Conservation (phyloP, 1,284 basidiomycete species). For the Neolentinus lepideus region DNA sequence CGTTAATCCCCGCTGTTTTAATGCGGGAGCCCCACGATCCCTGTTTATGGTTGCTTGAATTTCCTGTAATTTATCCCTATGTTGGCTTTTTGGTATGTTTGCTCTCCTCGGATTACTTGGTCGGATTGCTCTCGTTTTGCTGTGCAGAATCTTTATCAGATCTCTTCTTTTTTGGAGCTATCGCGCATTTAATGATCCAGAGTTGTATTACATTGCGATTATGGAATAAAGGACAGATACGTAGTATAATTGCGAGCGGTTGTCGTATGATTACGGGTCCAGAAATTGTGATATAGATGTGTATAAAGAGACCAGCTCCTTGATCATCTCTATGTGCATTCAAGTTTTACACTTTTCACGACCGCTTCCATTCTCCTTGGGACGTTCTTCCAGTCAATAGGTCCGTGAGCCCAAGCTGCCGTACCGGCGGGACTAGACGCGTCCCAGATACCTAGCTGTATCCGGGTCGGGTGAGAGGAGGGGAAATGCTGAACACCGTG, state of each 20-base stretch:
- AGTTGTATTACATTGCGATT: background rate
- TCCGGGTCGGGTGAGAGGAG: slow-evolving; percentile 23
- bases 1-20: background rate
- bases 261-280: no score
- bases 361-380: slow-evolving; percentile 27
- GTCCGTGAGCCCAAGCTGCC: slow-evolving; percentile 37
- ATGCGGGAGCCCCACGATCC: background rate
- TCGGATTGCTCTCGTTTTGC: no score
- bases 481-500: slow-evolving; percentile 32
- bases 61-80: background rate
- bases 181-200: no score
- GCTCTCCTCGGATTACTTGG: no score
- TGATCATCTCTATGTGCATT: slow-evolving; percentile 21
- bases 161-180: no score
- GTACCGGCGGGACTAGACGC: slow-evolving; percentile 37
- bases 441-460: slow-evolving; percentile 43
- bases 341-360: slow-evolving; percentile 31
- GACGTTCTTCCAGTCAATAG: slow-evolving; percentile 32
- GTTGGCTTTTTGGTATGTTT: no score
- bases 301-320: no score
- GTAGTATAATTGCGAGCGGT: no score
- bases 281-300: no score
- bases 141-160: no score
- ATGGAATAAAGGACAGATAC: no score
- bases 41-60: background rate